Base-by-base conservation (phyloP, 768 basidiomycete genomes). In the Trametes cingulata region DNA sequence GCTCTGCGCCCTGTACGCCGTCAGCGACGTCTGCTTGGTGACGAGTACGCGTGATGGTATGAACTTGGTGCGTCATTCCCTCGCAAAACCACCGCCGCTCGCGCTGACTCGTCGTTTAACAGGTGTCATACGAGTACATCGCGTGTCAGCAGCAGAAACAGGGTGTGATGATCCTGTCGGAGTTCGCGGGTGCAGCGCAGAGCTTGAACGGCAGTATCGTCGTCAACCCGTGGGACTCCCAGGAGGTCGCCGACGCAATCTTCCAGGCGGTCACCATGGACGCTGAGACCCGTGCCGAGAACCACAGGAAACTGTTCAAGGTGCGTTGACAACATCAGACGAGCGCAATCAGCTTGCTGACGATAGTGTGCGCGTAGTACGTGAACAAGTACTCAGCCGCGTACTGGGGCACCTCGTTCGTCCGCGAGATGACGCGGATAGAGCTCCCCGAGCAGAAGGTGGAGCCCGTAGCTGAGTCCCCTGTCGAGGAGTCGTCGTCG, bases 171-270 rank as follows among this genome's bases (percentile, higher is more conserved):
- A 97, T 99, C 72, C 82, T 99, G 13, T 97, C 95, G 68, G 97
- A 99, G 73, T 98, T 99, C 66, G 96, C 97, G 3, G 97, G 97
- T 27, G 97, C 97, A 10, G 95, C 94, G 15, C 95, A 98, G 76
- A 91, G 87, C 64, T 77, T 99, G 62, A 98, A 98, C 72, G 97
- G 97, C 20, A 91, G 90, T 35, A 82, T 99, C 66, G 94, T 99
- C 71, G 94, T 98, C 69, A 99, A 99, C 78, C 97, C 97, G 20
- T 95, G 97, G 96, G 97, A 98, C 73, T 91, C 91, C n/a, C 95
- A 98, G 73, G 89, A 95, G 69, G 94, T 97, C 50, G 97, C 97
- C 0, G 88, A 98, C 69, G 94, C 95, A n/a, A 97, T 99, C 59
- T 88, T 94, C 74, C 88, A 93, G 73, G 94, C 97, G 0, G 88